These are phyloP conservation scores for Sparassis latifolia DNA, from an alignment of 1,284 basidiomycete genomes.

Conservation along the genomic window DNA sequence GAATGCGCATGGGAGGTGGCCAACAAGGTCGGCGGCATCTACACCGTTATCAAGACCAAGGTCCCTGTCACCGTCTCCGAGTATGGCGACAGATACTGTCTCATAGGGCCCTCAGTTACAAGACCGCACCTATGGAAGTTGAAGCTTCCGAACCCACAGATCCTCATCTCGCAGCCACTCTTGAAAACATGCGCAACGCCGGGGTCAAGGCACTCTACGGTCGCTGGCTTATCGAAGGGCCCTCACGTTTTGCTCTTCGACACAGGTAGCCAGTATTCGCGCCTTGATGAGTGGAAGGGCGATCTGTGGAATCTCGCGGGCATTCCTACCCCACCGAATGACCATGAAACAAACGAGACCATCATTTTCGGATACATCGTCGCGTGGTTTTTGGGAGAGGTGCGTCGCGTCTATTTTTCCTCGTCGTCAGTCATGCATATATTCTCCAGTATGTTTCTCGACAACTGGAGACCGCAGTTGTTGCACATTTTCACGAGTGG, in stretches of 20 bases:
- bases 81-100: constrained; percentile 86
- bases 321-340: constrained; percentile 92
- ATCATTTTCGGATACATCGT: constrained; percentile 98
- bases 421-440: not conserved
- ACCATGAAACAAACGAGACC: constrained; percentile 98
- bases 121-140: constrained; percentile 97
- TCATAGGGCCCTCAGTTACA: constrained; percentile 97
- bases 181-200: constrained; percentile 76
- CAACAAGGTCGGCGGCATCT: constrained; percentile 98
- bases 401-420: constrained; percentile 32
- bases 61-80: constrained; percentile 95
- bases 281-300: constrained; percentile 96
- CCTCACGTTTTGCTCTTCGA: constrained; percentile 95
- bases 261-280: constrained; percentile 82
- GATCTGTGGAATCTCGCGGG: constrained; percentile 98
- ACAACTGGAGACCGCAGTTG: constrained; percentile 77
- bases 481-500: constrained; percentile 99
- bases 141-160: constrained; percentile 85
- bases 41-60: constrained; percentile 99
- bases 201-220: constrained; percentile 95
- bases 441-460: constrained; percentile 65
- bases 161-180: constrained; percentile 60
- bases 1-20: constrained; percentile 94
- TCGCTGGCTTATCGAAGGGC: constrained; percentile 94
- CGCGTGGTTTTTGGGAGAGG: constrained; percentile 99